Evolutionary conservation across 139 green algal genomes (phyloP), one percentile per base, ranked within the genome.

Genomic region (Micromonas commoda): DNA sequence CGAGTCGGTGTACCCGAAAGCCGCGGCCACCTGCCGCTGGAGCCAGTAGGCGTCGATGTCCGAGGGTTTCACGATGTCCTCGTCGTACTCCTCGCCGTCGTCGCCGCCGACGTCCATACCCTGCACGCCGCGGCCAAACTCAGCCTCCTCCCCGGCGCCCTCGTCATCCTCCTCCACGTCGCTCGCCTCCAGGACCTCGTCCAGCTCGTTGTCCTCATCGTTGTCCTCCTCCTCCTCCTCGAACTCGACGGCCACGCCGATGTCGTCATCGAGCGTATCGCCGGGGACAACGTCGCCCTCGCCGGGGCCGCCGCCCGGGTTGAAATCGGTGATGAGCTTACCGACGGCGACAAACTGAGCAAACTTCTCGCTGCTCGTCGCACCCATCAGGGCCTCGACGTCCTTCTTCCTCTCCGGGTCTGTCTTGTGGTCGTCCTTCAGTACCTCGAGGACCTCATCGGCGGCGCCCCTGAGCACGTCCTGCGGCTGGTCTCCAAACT

Each of bases 21-120:
- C 91, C 33, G 85, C 82, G 33, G 84, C 76, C 13, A 99, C 85
- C 60, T 90, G 81, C 29, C 95, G 90, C 88, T 99, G 95, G 82
- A 99, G 90, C 95, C 95, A 99, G 88, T 97, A 98, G 2, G 95
- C 95, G 79, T 99, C 95, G 79, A 99, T 96, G 70, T 97, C 92
- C 80, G 91, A 82, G 54, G 77, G 53, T 13, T 82, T 78, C 77
- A 82, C 74, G 16, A 45, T 65, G 1, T 78, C 61, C 84, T 80
- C 63, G 2, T 77, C 69, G 60, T 83, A 81, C 29, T 90, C 85
- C 1, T 88, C 83, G 28, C 82, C 80, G 2, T 88, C 84, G 53
- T 77, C 78, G 23, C 64, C 66, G 1, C 60, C 64, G 80, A 83
- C 81, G 45, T 57, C 45, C 39, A 34, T 73, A 3, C 37, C 31